phyloP scores from a whole-genome alignment of 306 rosid genomes.

The Abrus precatorius region DNA sequence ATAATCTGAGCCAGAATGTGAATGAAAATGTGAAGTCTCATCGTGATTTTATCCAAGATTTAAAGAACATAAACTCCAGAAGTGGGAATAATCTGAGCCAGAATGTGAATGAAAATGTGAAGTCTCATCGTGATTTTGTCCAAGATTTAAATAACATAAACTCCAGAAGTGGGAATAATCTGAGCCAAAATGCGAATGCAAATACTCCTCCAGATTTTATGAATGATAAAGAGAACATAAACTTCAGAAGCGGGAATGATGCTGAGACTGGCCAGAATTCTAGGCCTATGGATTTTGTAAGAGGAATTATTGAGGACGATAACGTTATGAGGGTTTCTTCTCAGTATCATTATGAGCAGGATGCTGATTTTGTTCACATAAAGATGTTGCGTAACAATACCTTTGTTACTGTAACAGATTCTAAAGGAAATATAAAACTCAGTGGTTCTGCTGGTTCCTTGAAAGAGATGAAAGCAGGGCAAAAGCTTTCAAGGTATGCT shows the following conservation, averaged over 20 bases:
- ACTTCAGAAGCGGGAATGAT: conserved; percentile 49
- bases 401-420: conserved; percentile 76
- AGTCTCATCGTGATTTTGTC: conserved; percentile 30
- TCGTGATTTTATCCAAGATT: conserved; percentile 25
- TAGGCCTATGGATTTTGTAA: conserved; percentile 70
- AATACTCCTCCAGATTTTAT: conserved; percentile 22
- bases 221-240: conserved; percentile 44
- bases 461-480: conserved; percentile 75
- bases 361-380: conserved; percentile 83
- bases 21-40: conserved; percentile 27
- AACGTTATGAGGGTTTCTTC: conserved; percentile 41
- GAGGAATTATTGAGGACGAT: conserved; percentile 62
- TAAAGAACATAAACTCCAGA: conserved; percentile 38
- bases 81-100: neutral
- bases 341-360: conserved; percentile 52
- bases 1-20: neutral
- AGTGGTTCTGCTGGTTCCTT: conserved; percentile 74
- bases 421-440: conserved; percentile 74
- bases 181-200: neutral
- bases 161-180: conserved; percentile 19
- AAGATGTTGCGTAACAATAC: conserved; percentile 79
- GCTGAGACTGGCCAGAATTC: conserved; percentile 42
- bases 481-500: conserved; percentile 70
- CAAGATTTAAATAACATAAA: conserved; percentile 37
- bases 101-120: neutral